Base-by-base conservation (phyloP, 257 asterid genomes). In the Nicotiana paniculata region DNA sequence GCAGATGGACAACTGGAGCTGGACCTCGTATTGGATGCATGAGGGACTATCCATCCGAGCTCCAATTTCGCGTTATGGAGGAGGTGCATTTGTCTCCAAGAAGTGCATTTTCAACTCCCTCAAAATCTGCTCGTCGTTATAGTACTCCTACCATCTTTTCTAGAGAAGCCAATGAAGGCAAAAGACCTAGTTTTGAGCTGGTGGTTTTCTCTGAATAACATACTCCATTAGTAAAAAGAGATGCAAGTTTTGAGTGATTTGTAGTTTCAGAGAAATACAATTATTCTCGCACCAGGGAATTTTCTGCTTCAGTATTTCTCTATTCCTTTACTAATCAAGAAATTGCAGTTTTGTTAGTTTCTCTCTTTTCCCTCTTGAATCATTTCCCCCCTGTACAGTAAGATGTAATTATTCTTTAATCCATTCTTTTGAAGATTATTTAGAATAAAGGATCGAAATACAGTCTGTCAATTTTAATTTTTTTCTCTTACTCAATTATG, bases 11-110 rank as follows among this genome's bases (percentile, higher is more conserved):
- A 5, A 94, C 98, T 0, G 99, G 99, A 62, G 98, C 97, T 0
- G 98, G 99, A 1, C 98, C 99, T 8, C 82, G 98, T 43, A 94
- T 96, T 15, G 99, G 98, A 28, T 94, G 97, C 59, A 88, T 96
- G 83, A 86, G 97, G 83, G 98, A 94, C 77, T 96, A 94, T 84
- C 99, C 99, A 6, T 75, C 86, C 0, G 97, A 94, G 93, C 97
- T 96, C 54, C 97, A 92, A 37, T 37, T 80, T 24, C 90, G 93
- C 4, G 97, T 85, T 1, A 76, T 96, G 3, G 97, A 96, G 89
- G 92, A 91, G 11, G 92, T 86, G 3, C 69, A 90, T 70, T 82
- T 94, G 90, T 93, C 98, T 58, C 99, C 99, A 3, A 86, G 88
- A 81, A 80, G 89, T 58, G 77, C 84, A 2, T 55, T 4, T 79